A percentile compares a stretch with the other conserved stretches of the same genome.
Conservation (phyloP, 352 stramenopile genomes). For the Pythium phragmitis region DNA sequence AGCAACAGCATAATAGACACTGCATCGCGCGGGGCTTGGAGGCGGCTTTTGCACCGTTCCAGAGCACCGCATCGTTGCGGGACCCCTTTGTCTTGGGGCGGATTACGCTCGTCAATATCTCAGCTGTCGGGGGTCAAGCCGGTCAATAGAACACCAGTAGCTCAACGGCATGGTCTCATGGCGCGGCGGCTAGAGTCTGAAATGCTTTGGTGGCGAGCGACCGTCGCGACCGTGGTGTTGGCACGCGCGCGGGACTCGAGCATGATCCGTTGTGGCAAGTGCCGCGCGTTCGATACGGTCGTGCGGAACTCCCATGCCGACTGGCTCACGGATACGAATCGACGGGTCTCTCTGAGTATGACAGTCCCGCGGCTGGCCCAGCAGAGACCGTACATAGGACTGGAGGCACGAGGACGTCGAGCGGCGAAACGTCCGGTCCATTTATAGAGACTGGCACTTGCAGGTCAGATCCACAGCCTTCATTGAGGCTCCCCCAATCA, state of each 20-base stretch:
- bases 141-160: slow-evolving; percentile 29
- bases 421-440: too few relatives aligned
- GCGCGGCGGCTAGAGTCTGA: slow-evolving; percentile 6
- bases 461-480: slow-evolving; percentile 3
- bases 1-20: slow-evolving; percentile 24
- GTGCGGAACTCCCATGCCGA: neutral
- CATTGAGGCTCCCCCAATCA: slow-evolving; percentile 10
- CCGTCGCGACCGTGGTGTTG: neutral
- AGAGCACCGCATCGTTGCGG: slow-evolving; percentile 8
- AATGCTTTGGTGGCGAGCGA: slow-evolving; percentile 14
- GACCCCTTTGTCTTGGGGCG: slow-evolving; percentile 1
- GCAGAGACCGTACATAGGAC: too few relatives aligned
- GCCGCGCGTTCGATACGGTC: slow-evolving; percentile 17
- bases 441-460: too few relatives aligned
- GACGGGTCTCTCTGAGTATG: too few relatives aligned
- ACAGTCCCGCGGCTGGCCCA: too few relatives aligned
- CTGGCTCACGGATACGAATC: too few relatives aligned
- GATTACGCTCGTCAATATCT: slow-evolving; percentile 25
- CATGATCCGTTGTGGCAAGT: slow-evolving; percentile 10
- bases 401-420: too few relatives aligned
- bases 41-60: slow-evolving; percentile 23
- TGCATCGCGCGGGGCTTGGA: slow-evolving; percentile 15
- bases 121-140: slow-evolving; percentile 36
- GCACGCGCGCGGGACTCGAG: slow-evolving; percentile 27
- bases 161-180: slow-evolving; percentile 32